Base-by-base conservation (phyloP, 2,329 filamentous ascomycete genomes). In the Fusarium staphyleae region DNA sequence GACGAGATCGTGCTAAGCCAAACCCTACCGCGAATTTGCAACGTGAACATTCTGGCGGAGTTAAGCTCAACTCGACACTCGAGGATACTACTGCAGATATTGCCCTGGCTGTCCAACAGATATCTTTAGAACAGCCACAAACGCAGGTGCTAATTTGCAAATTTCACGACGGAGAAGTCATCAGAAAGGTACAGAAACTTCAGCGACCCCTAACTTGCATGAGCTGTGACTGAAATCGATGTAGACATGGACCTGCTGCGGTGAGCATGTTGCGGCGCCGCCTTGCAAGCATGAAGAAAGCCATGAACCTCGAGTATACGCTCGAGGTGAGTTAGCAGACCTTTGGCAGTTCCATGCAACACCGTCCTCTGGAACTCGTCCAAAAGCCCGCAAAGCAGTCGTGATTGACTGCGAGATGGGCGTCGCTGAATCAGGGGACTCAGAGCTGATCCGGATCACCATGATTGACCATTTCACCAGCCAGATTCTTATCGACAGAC, bases 361-460 rank as follows among this genome's bases (percentile, higher is more conserved):
- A 0, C 58, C 52, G 0, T 7, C 4, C 1, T 7, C 6, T 1
- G 22, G 2, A 2, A 33, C 26, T 5, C 42, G 30, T 6, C 19
- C 19, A 1, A 3, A 42, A 1, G 13, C 32, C 2, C 55, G 36
- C 7, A 41, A 30, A 19, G 71, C 65, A 3, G 75, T 84, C 3
- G 79, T 76, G 0, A 68, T 85, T 3, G 81, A 84, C 55, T 84
- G 82, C 56, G 81, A 85, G 57, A 84, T 84, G 80, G 81, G 81
- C 13, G 75, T 71, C 0, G 70, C 77, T 2, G 58, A 62, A 8
- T 69, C 69, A 5, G 75, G 77, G 6, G 79, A 84, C 9, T 66
- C 69, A 0, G 81, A 84, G 55, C 68, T 85, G 7, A 81, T 85
- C 51, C 79, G 81, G 3, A 34, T 85, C 1, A 78, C 77, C 0